These are phyloP conservation scores for Eutrema heterophyllum DNA, from an alignment of 345 rosid genomes.

Conservation along the genomic window DNA sequence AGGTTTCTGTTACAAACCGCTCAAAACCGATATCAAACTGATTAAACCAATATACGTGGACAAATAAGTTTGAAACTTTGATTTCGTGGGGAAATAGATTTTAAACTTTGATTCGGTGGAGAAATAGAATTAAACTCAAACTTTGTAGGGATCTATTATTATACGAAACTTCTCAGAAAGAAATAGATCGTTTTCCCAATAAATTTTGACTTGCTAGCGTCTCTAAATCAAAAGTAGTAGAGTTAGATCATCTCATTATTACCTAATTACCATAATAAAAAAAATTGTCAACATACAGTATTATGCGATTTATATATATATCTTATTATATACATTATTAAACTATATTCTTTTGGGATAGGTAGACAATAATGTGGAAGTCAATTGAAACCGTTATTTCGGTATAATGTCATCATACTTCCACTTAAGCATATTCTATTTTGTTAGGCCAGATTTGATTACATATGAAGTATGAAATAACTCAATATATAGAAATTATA, in stretches of 20 bases:
- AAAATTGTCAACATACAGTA: not conserved
- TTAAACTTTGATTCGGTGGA: no score
- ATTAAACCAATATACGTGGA: no score
- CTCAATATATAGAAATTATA: not conserved
- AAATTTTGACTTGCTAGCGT: not conserved
- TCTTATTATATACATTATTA: not conserved
- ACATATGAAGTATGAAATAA: constrained; percentile 2
- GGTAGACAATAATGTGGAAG: not conserved
- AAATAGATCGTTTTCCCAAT: no score
- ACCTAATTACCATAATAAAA: constrained; percentile 12
- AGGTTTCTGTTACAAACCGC: no score
- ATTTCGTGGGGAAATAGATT: no score
- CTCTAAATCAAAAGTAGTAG: not conserved
- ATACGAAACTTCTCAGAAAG: no score
- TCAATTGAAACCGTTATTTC: constrained; percentile 21
- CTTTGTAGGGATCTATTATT: no score
- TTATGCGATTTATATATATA: not conserved
- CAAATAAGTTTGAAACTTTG: no score
- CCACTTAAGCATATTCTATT: not conserved
- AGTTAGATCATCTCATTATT: constrained; percentile 12
- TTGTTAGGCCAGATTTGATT: constrained; percentile 1
- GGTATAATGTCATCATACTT: constrained; percentile 17
- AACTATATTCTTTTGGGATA: not conserved
- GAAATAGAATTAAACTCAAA: no score
- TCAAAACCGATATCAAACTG: no score